Evolutionary conservation across 768 basidiomycete species (phyloP), one percentile per base, ranked within the genome.

Genomic region (Hypholoma sublateritium): DNA sequence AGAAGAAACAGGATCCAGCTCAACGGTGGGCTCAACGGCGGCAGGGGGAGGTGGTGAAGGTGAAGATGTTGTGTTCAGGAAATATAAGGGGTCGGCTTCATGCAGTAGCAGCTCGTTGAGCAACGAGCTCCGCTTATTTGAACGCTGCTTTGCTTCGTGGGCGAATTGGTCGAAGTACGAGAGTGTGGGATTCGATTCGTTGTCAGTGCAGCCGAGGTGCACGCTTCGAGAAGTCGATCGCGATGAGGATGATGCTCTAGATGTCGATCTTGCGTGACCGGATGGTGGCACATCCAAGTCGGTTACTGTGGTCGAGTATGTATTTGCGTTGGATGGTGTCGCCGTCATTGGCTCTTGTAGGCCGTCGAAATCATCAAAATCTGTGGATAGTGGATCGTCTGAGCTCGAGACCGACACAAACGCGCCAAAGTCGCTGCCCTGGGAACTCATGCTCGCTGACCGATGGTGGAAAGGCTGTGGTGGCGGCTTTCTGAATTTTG

Each of bases 11-110:
- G 9, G 28, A 6, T 32, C 28, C 2, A n/a, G n/a, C n/a, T n/a
- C n/a, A n/a, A n/a, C n/a, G n/a, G n/a, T n/a, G 43, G 45, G 24
- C 7, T n/a, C 19, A 13, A 24, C 21, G 22, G 46, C 24, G 22
- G 35, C 22, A 3, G 44, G 42, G 12, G 17, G 39, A 22, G 46
- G 36, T 41, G 47, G 46, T 22, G 47, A 34, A 13, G 47, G 47
- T 13, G 37, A 49, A 46, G 57, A 48, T n/a, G 41, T 22, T 19
- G 39, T 50, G 16, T 71, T 71, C 55, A 83, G 55, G 74, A 84
- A 87, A 65, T 85, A 87, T 62, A 89, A 67, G 1, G 88, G 88
- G 67, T 91, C 88, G 50, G 88, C 85, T 68, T 90, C 81, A 57
- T 87, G 82, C 57, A 77, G 62, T 36, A 90, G 66, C 35, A 91